Evolutionary conservation across 306 rosid species (phyloP).

Genomic region (Herpetospermum pedunculosum): DNA sequence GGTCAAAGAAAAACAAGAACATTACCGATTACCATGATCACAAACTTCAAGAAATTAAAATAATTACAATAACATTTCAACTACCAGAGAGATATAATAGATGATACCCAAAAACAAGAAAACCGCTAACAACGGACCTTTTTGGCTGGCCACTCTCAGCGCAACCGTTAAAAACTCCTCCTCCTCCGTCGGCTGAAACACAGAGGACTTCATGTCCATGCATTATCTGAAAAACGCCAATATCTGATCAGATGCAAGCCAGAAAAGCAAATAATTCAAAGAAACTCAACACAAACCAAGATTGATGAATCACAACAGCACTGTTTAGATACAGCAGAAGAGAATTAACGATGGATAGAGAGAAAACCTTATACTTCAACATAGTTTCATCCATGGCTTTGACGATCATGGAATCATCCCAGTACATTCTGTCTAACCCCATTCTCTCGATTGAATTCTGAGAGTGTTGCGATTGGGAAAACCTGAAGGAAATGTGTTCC

Average conservation of each 20-base stretch:
- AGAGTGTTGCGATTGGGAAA: neutral
- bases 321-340: neutral
- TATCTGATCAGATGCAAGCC: neutral
- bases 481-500: neutral
- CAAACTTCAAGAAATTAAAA: neutral
- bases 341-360: neutral
- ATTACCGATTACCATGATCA: neutral
- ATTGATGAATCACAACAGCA: neutral
- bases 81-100: neutral
- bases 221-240: constrained; percentile 36
- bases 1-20: neutral
- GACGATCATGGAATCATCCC: constrained; percentile 85
- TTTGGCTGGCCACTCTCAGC: constrained; percentile 7
- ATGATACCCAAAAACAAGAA: neutral
- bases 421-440: constrained; percentile 54
- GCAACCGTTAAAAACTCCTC: constrained; percentile 2
- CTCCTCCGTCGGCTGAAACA: constrained; percentile 15
- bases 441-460: constrained; percentile 10
- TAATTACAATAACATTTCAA: neutral
- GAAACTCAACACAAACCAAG: neutral
- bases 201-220: constrained; percentile 21
- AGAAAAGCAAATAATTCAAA: neutral
- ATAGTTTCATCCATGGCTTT: constrained; percentile 64
- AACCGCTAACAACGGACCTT: constrained; percentile 26
- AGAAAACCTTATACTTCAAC: constrained; percentile 52